phyloP scores from a whole-genome alignment of 2,329 filamentous ascomycete genomes.

The Stenocarpella maydis region DNA sequence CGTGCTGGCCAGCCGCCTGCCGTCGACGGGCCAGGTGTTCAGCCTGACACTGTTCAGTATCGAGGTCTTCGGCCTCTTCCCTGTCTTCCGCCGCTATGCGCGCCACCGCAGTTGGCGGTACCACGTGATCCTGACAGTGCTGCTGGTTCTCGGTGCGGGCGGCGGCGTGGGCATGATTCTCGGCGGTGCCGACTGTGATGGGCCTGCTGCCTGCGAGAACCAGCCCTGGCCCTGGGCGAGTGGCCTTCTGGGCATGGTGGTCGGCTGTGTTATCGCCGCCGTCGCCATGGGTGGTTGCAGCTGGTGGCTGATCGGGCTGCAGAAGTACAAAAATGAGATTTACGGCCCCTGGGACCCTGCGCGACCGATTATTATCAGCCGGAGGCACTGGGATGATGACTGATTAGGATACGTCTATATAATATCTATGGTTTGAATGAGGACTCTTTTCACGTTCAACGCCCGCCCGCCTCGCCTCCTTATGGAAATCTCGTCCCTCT shows the following conservation, averaged over 20 bases:
- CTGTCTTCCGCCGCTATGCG: slow-evolving; percentile 93
- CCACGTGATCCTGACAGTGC: slow-evolving; percentile 78
- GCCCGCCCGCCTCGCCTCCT: background rate
- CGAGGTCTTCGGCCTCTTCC: slow-evolving; percentile 95
- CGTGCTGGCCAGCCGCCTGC: slow-evolving; percentile 87
- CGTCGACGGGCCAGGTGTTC: slow-evolving; percentile 93
- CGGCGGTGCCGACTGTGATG: slow-evolving; percentile 47
- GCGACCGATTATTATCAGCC: slow-evolving; percentile 81
- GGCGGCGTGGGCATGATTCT: slow-evolving; percentile 76
- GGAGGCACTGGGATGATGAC: slow-evolving; percentile 64
- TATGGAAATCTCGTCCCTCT: background rate
- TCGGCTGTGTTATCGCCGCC: slow-evolving; percentile 77
- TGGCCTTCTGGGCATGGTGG: slow-evolving; percentile 74
- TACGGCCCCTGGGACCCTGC: slow-evolving; percentile 98
- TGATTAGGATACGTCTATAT: slow-evolving; percentile 61
- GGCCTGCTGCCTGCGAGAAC: slow-evolving; percentile 38
- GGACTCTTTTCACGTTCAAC: background rate
- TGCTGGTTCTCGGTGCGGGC: slow-evolving; percentile 81
- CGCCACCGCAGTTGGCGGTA: slow-evolving; percentile 83
- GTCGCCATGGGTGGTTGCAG: slow-evolving; percentile 91
- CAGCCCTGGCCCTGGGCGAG: slow-evolving; percentile 61
- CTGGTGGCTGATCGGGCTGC: slow-evolving; percentile 96
- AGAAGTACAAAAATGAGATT: slow-evolving; percentile 99
- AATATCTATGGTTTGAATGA: slow-evolving; percentile 14
- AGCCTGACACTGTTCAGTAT: slow-evolving; percentile 95